Evolutionary conservation across 2,329 filamentous ascomycete species (phyloP), one percentile per base, ranked within the genome.

Genomic region (Didymella keratinophila): DNA sequence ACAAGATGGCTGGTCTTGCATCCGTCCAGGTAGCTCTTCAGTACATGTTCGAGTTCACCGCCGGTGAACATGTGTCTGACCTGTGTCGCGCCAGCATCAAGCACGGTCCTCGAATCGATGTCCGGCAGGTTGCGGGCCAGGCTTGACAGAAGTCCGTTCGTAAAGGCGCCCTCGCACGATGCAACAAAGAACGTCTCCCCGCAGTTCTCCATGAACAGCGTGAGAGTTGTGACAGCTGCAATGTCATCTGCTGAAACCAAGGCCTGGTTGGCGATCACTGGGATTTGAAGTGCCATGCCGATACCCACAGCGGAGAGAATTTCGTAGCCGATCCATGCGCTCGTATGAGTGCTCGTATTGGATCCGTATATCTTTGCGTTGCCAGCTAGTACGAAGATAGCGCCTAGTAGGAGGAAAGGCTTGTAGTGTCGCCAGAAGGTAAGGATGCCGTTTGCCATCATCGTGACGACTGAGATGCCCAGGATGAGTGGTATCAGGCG

Each of bases 261-360:
- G 2, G 73, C 74, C 49, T 82, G 79, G 5, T 73, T 77, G 11
- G 76, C 72, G 41, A 80, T 77, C 56, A 78, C 74, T 11, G 74
- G 75, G 37, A 79, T 72, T 48, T 81, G 78, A n/a, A 80, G 69
- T 23, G 66, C 67, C 9, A 78, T 62, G 4, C 82, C 82, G 12
- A 79, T 67, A 3, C 81, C 79, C 3, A 78, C 68, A 20, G 81
- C 82, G 4, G 76, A 57, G 2, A 84, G 59, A 4, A 80, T 71
- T 52, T 84, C 80, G 65, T 79, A 84, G 9, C 81, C 82, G 21
- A 83, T 78, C 81, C 81, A 83, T 30, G 75, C 69, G 2, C 63
- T 70, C 0, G 71, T 69, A 0, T 75, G 62, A 3, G 80, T 78
- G 34, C 66, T 62, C 1, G 77, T 65, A 18, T 75, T 68, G 2